Evolutionary conservation across 495 filamentous ascomycete genomes (phyloP).

Genomic region (Zalerion maritima): DNA sequence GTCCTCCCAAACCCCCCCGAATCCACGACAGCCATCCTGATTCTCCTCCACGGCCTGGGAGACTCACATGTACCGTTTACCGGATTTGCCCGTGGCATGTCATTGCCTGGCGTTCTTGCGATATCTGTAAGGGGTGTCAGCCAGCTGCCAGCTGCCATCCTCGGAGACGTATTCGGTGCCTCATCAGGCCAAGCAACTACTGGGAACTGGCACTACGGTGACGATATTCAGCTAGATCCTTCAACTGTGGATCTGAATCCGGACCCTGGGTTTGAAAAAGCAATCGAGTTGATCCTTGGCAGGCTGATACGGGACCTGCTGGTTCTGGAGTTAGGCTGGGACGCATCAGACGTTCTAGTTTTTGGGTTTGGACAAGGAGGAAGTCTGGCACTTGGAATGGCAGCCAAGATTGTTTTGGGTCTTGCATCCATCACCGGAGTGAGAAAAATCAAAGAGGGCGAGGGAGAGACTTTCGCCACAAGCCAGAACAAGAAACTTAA

Average conservation of each 20-base stretch:
- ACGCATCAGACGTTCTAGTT: slow-evolving; percentile 50
- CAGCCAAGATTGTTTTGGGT: slow-evolving; percentile 24
- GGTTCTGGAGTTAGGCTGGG: slow-evolving; percentile 56
- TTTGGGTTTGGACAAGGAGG: slow-evolving; percentile 85
- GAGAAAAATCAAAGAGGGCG: neutral
- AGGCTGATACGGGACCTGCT: slow-evolving; percentile 47
- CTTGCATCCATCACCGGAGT: slow-evolving; percentile 9
- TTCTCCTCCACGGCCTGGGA: slow-evolving; percentile 85
- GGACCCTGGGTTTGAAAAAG: slow-evolving; percentile 59
- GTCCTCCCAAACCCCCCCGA: slow-evolving; percentile 26
- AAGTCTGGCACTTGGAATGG: slow-evolving; percentile 52
- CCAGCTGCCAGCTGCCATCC: slow-evolving; percentile 58
- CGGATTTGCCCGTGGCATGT: slow-evolving; percentile 53
- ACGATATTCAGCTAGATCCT: slow-evolving; percentile 61
- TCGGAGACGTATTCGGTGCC: slow-evolving; percentile 26
- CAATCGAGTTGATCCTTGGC: slow-evolving; percentile 33
- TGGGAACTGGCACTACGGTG: slow-evolving; percentile 69
- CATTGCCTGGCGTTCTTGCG: slow-evolving; percentile 64
- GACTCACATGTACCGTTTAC: slow-evolving; percentile 59
- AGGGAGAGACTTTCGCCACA: slow-evolving; percentile 10
- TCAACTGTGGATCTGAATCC: slow-evolving; percentile 52
- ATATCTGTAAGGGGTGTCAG: slow-evolving; percentile 60
- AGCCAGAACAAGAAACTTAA: slow-evolving; percentile 16
- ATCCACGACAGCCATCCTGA: slow-evolving; percentile 54
- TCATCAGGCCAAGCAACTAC: slow-evolving; percentile 3